A percentile compares a stretch with the other conserved stretches of the same genome.
Evolutionary conservation across 208 protist genomes (phyloP).

Genomic region (Naegleria lovaniensis): DNA sequence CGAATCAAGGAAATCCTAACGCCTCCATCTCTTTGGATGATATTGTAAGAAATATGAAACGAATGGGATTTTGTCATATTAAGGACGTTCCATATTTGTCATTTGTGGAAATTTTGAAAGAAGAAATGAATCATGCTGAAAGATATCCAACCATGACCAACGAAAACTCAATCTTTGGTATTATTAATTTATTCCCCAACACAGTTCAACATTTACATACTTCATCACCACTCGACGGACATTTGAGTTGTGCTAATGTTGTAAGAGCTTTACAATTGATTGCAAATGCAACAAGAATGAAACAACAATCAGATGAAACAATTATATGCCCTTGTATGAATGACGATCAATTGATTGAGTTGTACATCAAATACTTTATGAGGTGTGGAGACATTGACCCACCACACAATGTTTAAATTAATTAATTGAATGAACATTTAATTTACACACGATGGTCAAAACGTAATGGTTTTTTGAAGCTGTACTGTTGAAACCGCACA

Average conservation of each 20-base stretch:
- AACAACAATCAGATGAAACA: too few species aligned
- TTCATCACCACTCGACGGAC: background rate
- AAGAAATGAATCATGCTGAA: background rate
- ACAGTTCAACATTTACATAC: background rate
- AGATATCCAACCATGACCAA: background rate
- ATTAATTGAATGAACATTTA: too few species aligned
- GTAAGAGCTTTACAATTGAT: background rate
- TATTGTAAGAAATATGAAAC: background rate
- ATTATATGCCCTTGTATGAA: background rate
- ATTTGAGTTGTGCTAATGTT: background rate
- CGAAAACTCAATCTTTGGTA: background rate
- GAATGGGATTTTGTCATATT: background rate
- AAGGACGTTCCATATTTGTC: background rate
- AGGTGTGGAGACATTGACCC: background rate
- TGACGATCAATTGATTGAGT: background rate
- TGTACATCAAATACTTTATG: background rate
- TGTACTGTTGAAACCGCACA: too few species aligned
- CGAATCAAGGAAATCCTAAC: background rate
- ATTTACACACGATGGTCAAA: too few species aligned
- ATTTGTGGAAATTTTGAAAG: background rate
- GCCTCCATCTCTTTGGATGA: background rate
- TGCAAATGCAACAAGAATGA: background rate
- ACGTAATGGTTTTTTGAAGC: too few species aligned
- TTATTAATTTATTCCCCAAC: background rate
- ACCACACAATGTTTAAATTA: background rate